phyloP scores from a whole-genome alignment of 2,329 filamentous ascomycete genomes.

The Aspergillus tanneri region DNA sequence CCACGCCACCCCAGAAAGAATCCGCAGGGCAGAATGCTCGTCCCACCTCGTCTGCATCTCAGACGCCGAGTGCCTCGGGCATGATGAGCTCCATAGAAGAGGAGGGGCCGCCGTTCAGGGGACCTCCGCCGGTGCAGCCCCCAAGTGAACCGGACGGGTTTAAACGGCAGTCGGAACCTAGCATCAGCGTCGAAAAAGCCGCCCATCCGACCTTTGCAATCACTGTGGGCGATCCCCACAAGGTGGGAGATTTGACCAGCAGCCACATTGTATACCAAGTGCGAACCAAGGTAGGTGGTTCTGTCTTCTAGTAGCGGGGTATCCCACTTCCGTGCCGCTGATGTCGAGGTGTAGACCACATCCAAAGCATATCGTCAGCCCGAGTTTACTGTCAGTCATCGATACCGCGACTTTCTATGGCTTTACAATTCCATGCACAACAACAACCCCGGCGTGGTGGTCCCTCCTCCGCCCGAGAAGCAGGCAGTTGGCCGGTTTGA shows the following conservation, averaged over 20 bases:
- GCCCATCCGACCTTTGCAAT: slow-evolving; percentile 90
- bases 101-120: slow-evolving; percentile 62
- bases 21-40: slow-evolving; percentile 38
- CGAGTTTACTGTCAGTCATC: slow-evolving; percentile 88
- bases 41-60: slow-evolving; percentile 42
- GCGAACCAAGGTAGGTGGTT: slow-evolving; percentile 70
- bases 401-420: slow-evolving; percentile 97
- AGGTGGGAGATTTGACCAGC: slow-evolving; percentile 93
- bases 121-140: slow-evolving; percentile 60
- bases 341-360: slow-evolving; percentile 63
- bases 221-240: slow-evolving; percentile 91
- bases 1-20: slow-evolving; percentile 59
- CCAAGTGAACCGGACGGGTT: slow-evolving; percentile 45
- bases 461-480: slow-evolving; percentile 95
- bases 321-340: slow-evolving; percentile 7
- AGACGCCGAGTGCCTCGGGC: slow-evolving; percentile 50
- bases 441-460: slow-evolving; percentile 92
- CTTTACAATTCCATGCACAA: slow-evolving; percentile 91
- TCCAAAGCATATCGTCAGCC: slow-evolving; percentile 93
- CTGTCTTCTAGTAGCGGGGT: background rate
- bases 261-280: slow-evolving; percentile 98
- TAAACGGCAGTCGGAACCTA: slow-evolving; percentile 64
- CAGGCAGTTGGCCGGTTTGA: slow-evolving; percentile 96
- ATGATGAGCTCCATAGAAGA: slow-evolving; percentile 69
- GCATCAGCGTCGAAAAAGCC: slow-evolving; percentile 87